Evolutionary conservation across 228 moss, liverwort and hornwort genomes (phyloP).

Genomic region (Sphagnum magellanicum): DNA sequence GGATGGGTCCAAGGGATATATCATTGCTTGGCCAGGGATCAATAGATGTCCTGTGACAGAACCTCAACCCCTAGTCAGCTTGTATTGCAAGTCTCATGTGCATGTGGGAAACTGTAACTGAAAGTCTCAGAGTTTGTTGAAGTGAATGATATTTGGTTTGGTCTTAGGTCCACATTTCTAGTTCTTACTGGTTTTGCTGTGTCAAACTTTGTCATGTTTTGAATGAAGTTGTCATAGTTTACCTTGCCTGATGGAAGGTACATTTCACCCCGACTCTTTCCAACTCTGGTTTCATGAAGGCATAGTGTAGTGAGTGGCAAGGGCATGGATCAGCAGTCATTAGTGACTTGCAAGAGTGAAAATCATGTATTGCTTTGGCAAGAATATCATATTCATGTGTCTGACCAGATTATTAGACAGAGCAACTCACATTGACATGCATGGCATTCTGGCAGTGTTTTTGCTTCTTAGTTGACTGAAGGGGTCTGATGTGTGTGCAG

Average conservation of each 20-base stretch:
- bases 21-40: conserved; percentile 17
- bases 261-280: no score
- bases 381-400: no score
- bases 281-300: no score
- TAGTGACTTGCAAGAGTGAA: neutral
- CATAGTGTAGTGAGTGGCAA: no score
- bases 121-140: neutral
- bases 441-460: neutral
- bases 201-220: neutral
- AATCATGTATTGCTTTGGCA: no score
- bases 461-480: neutral
- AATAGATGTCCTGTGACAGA: conserved; percentile 15
- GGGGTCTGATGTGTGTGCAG: conserved; percentile 31
- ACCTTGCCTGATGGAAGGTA: no score
- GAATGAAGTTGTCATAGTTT: neutral
- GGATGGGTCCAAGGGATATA: conserved; percentile 4
- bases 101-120: conserved; percentile 4
- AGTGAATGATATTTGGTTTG: conserved; percentile 4
- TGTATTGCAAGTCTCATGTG: conserved; percentile 17
- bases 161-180: neutral
- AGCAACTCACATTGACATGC: neutral
- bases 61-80: conserved; percentile 21
- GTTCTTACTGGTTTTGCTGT: neutral
- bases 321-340: neutral
- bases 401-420: neutral